These are phyloP conservation scores for Apiosordaria backusii DNA, from an alignment of 495 filamentous ascomycete species.

Conservation along the genomic window DNA sequence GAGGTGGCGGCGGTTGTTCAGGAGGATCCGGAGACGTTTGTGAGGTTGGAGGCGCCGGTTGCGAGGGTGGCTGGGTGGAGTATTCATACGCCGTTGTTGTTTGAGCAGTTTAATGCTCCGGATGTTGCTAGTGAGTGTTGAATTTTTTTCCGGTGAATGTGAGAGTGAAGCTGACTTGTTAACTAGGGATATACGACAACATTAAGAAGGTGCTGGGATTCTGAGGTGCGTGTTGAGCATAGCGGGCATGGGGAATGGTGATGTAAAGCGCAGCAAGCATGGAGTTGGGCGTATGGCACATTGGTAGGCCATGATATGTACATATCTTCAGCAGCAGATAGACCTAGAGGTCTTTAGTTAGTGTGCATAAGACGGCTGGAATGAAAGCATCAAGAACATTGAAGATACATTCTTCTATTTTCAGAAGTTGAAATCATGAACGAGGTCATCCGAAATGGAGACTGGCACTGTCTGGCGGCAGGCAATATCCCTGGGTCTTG, in stretches of 20 bases:
- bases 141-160: background rate
- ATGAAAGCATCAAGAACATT: background rate
- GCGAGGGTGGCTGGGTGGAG: constrained; percentile 89
- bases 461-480: constrained; percentile 3
- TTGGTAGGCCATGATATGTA: background rate
- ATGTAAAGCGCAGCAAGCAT: constrained; percentile 6
- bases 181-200: constrained; percentile 51
- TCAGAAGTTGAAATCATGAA: constrained; percentile 5
- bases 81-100: constrained; percentile 77
- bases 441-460: background rate
- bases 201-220: constrained; percentile 49
- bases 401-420: too few species aligned
- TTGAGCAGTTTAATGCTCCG: constrained; percentile 83
- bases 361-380: background rate
- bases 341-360: background rate
- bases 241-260: background rate
- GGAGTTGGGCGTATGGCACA: constrained; percentile 12
- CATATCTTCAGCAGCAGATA: background rate
- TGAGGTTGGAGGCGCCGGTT: constrained; percentile 88
- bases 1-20: constrained; percentile 92
- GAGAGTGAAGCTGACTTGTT: constrained; percentile 22
- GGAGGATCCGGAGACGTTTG: constrained; percentile 72
- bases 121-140: constrained; percentile 85
- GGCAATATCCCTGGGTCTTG: constrained; percentile 14
- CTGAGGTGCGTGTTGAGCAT: constrained; percentile 23